These are phyloP conservation scores for Lotmaria passim DNA, from an alignment of 208 protist genomes.

Conservation along the genomic window DNA sequence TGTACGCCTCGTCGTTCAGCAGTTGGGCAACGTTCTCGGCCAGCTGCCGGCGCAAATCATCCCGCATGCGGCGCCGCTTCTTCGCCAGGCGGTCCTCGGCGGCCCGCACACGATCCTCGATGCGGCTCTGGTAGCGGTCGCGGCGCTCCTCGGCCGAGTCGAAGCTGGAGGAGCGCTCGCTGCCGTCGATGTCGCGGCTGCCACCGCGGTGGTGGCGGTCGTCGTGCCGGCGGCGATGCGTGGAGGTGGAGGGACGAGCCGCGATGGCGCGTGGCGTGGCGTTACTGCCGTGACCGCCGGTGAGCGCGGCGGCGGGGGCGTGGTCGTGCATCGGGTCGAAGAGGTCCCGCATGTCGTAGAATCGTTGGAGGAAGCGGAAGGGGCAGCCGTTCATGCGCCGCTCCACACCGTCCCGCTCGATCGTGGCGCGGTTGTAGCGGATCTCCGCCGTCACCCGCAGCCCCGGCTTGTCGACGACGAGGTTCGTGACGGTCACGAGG, in stretches of 20 bases:
- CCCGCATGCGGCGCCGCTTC: conserved; percentile 32
- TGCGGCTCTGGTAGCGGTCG: conserved; percentile 23
- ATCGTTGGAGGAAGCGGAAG: conserved; percentile 75
- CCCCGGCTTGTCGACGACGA: conserved; percentile 73
- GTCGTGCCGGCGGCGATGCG: conserved; percentile 16
- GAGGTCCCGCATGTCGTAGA: conserved; percentile 76
- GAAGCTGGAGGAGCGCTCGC: conserved; percentile 24
- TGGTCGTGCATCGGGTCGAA: conserved; percentile 38
- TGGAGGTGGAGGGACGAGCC: neutral
- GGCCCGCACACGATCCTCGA: conserved; percentile 38
- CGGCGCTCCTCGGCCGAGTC: conserved; percentile 17
- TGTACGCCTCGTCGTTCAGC: conserved; percentile 53
- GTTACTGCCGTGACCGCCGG: conserved; percentile 2
- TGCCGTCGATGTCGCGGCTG: conserved; percentile 24
- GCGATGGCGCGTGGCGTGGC: neutral
- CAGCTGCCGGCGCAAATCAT: conserved; percentile 46
- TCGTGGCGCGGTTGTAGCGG: conserved; percentile 46
- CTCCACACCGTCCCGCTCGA: conserved; percentile 62
- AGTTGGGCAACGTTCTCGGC: conserved; percentile 50
- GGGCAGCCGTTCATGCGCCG: conserved; percentile 72
- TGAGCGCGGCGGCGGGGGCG: conserved; percentile 30
- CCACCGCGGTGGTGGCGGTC: conserved; percentile 8
- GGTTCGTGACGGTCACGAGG: conserved; percentile 59
- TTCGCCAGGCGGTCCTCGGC: conserved; percentile 36
- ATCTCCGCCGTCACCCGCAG: conserved; percentile 81